Base-by-base conservation (phyloP, 768 basidiomycete genomes). In the Rhodosporidiobolus sp. region DNA sequence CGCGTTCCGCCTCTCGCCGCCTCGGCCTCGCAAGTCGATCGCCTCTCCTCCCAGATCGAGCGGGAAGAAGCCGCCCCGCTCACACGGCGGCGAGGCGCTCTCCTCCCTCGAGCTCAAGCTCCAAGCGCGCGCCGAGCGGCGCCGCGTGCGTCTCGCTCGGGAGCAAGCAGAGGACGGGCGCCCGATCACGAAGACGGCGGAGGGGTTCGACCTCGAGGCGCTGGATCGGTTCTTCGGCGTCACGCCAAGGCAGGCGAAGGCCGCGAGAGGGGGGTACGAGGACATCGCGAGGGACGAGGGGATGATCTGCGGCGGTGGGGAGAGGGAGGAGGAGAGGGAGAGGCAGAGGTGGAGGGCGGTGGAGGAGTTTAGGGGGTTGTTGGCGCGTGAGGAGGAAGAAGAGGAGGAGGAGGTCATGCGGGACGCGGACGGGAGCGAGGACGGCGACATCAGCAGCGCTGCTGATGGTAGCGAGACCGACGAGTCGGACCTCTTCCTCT, bases 221-320 rank as follows among this genome's bases (percentile, higher is more conserved):
- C 52, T 67, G n/a, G 66, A 67, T 22, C 58, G 35, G 16, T 59
- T 67, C 50, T 67, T 67, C 19, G 66, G 66, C 14, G 17, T 60
- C 20, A 59, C 65, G 56, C 55, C 48, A 14, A 48, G 19, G 32
- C 43, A 34, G 6, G 64, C 54, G 30, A 65, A 65, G 32, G 64
- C 64, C 30, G 0, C 34, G 4, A 6, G 45, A 8, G 55, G 63
- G 9, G 63, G 63, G 53, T 65, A 65, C 43, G 55, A 6, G 4
- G 54, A n/a, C 4, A 32, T 56, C 2, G 64, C 54, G 0, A 6
- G 14, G 28, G 2, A 8, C 45, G 64, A 48, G 55, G 64, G 64
- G 19, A 11, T 55, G 54, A 11, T 64, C 28, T n/a, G 38, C 11
- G 53, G 22, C 16, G 59, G 14, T 2, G n/a, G 12, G 5, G 43